Evolutionary conservation across 345 rosid genomes (phyloP), one percentile per base, ranked within the genome.

Genomic region (Erucastrum elatum): DNA sequence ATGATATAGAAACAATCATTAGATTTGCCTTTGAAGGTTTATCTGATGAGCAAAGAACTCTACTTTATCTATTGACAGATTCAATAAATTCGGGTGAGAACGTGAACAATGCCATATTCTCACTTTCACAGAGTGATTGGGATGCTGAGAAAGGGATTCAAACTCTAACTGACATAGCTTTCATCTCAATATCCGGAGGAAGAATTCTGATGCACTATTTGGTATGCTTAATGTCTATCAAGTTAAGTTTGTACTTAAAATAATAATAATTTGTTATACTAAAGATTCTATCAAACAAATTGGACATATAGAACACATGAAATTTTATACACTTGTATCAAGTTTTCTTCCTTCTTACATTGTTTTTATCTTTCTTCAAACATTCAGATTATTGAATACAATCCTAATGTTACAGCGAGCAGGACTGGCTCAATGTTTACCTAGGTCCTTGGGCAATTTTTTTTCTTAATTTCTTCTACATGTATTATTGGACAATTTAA

Each of bases 111-210:
- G 27, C 4, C 65, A 35, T 71, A 55, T 11, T 21, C 12, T 17
- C 33, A 2, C 34, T 67, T 37, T 0, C 56, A 1, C 5, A 6
- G 35, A 58, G 8, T 0, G 65, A 71, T 21, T 58, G 66, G 75
- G 55, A 71, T 31, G 75, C 39, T 2, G 75, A 71, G 75, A 67
- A 41, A 39, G 55, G 71, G 58, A 25, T 67, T 17, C 70, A 66
- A 66, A 39, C 15, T n/a, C 53, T 66, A 16, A 31, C 31, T 66
- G 70, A 66, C 5, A 4, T 9, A 26, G 70, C 8, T 21, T 17
- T 46, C 13, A 25, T 69, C 27, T 27, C 53, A 5, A 9, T 44
- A 55, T 49, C 63, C 33, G 15, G 16, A 8, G 44, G n/a, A 27
- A 51, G 8, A 27, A n/a, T 69, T 4, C 3, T 35, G 11, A 69